A percentile compares a stretch with the other conserved stretches of the same genome.
Conservation (phyloP, 202 grass and related monocot species). For the Schoenoplectus triqueter region DNA sequence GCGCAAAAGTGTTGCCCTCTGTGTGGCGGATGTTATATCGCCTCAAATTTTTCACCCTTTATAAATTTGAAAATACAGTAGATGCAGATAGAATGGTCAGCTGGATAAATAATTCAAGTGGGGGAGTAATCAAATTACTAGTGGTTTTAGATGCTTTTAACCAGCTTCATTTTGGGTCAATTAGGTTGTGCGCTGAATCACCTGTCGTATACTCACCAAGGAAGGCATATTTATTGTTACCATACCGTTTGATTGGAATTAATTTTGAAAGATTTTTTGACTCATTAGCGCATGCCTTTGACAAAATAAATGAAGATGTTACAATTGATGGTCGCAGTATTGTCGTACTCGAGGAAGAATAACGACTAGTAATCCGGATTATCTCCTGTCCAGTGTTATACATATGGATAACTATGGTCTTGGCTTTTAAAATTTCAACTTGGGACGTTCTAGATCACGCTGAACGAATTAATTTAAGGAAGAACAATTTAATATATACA, state of each 20-base stretch:
- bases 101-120: not conserved
- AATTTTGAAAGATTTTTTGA: not conserved
- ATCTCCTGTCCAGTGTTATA: not conserved
- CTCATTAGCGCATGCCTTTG: not conserved
- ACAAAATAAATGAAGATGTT: not conserved
- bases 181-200: not conserved
- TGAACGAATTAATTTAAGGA: not conserved
- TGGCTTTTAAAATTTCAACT: not conserved
- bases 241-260: not conserved
- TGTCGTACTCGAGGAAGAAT: not conserved
- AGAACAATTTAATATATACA: not conserved
- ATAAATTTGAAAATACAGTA: not conserved
- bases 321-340: constrained; percentile 15
- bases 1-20: not conserved
- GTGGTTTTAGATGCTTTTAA: not conserved
- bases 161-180: not conserved
- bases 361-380: not conserved
- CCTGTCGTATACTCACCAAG: too few species aligned
- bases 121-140: not conserved
- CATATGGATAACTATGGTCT: not conserved
- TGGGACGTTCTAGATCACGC: not conserved
- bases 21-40: not conserved
- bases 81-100: too few species aligned
- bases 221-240: not conserved
- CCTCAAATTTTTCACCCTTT: not conserved